Base-by-base conservation (phyloP, 2,329 filamentous ascomycete species). In the Cadophora malorum region DNA sequence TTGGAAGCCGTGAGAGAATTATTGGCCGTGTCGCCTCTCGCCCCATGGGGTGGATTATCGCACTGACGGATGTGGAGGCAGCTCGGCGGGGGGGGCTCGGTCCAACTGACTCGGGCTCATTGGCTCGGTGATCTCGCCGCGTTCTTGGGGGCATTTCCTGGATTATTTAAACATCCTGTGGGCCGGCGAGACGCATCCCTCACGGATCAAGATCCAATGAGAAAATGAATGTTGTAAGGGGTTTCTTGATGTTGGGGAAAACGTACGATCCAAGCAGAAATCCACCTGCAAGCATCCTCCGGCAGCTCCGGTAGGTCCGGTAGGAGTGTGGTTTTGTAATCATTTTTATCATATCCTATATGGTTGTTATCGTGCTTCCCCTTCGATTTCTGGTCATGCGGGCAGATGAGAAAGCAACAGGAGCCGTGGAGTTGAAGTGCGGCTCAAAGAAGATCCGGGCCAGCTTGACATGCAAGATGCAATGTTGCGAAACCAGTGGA, bases 121-220 rank as follows among this genome's bases (percentile, higher is more conserved):
- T 59, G 56, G 56, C 35, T 59, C 56, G 56, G 56, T 59, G 56
- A 25, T 59, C 33, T 59, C 35, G n/a, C 56, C 56, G 56, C 45
- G 5, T 3, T 59, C 56, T 59, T 59, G 56, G 56, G 16, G 6
- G 21, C 33, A 59, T 12, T 21, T 58, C 33, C 55, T 58, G 33
- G n/a, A 58, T 25, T 58, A 19, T 38, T 45, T 28, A 59, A 38
- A 58, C 33, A 7, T 58, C 55, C 55, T 59, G 56, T 45, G 14
- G 12, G n/a, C 56, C 56, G 56, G 35, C 35, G 21, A 59, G 56
- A 28, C 9, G 35, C 35, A 59, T 45, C 4, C 12, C 33, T 45
- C 35, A 38, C 19, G 21, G 5, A 41, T 16, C n/a, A 28, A 25
- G 10, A 12, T 59, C 56, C 35, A 59, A 25, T 59, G 1, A 28